Conservation (phyloP, 495 filamentous ascomycete genomes). For the Penicillium pulvis region DNA sequence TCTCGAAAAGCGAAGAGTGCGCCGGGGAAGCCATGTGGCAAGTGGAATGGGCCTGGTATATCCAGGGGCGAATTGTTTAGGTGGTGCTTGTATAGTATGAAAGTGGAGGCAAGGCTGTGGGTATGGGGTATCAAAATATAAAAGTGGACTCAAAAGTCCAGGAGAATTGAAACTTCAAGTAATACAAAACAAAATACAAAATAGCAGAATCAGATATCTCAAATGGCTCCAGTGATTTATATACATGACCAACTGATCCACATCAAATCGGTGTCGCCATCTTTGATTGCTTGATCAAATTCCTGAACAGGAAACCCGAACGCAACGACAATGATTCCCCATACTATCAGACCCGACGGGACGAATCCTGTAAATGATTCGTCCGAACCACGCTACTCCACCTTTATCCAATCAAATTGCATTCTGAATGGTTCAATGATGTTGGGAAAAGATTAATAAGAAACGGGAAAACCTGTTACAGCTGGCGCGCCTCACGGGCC, state of each 20-base stretch:
- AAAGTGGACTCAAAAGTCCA: conserved; percentile 6
- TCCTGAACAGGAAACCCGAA: conserved; percentile 6
- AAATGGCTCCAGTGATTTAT: not conserved
- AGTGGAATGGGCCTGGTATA: not conserved
- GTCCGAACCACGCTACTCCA: not conserved
- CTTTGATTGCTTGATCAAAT: not conserved
- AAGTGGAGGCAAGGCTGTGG: conserved; percentile 1
- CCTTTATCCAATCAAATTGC: not conserved
- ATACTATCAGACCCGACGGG: not conserved
- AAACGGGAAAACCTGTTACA: conserved; percentile 17
- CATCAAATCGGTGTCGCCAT: not conserved
- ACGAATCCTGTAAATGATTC: not conserved
- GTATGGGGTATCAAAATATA: conserved; percentile 11
- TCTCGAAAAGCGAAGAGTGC: conserved; percentile 15
- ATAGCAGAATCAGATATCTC: not conserved
- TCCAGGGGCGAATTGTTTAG: not conserved
- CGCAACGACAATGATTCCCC: not conserved
- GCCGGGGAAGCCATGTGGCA: conserved; percentile 13
- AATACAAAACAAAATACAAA: not conserved
- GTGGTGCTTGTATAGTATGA: not conserved
- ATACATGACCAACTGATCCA: conserved; percentile 5
- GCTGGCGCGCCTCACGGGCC: conserved; percentile 1
- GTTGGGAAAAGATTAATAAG: not conserved
- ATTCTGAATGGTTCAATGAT: not conserved
- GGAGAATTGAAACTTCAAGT: not conserved